Percentiles rank a stretch among this genome's conserved stretches.
Conservation (phyloP, 2,329 filamentous ascomycete genomes). For the Thermoascus crustaceus region DNA sequence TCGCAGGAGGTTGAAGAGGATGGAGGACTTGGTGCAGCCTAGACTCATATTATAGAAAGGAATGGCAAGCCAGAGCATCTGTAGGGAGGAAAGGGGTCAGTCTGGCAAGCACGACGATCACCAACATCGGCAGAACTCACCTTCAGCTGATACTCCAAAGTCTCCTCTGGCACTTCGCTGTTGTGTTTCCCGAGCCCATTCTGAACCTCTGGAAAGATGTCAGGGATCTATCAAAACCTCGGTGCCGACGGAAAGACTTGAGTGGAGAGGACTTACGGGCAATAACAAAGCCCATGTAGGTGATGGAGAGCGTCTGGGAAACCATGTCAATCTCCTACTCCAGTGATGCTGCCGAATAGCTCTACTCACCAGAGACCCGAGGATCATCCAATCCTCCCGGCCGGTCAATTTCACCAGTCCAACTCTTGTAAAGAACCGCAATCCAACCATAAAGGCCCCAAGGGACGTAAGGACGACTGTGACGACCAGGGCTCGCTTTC, state of each 20-base stretch:
- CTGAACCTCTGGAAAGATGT: conserved; percentile 17
- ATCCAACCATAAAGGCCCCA: conserved; percentile 17
- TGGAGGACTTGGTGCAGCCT: conserved; percentile 35
- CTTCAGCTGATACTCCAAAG: conserved; percentile 19
- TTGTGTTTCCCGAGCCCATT: conserved; percentile 20
- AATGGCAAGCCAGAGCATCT: conserved; percentile 25
- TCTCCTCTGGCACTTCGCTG: conserved; percentile 9
- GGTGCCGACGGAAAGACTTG: background rate
- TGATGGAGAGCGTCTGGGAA: conserved; percentile 15
- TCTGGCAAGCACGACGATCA: conserved; percentile 2
- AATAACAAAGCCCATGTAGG: conserved; percentile 22
- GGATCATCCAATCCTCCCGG: conserved; percentile 26
- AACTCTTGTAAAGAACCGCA: conserved; percentile 22
- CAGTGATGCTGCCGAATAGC: background rate
- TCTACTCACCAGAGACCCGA: conserved; percentile 17
- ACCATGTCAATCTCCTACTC: background rate
- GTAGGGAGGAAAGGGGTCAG: too few species aligned
- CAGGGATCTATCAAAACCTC: conserved; percentile 4
- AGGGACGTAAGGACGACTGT: conserved; percentile 21
- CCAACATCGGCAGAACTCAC: conserved; percentile 7
- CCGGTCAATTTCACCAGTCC: conserved; percentile 24
- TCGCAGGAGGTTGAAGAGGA: conserved; percentile 40
- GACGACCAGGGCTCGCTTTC: conserved; percentile 22
- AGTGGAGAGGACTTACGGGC: conserved; percentile 14
- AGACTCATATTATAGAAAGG: conserved; percentile 27